Conservation (phyloP, 2,329 filamentous ascomycete genomes). For the Nigrospora sphaerica region DNA sequence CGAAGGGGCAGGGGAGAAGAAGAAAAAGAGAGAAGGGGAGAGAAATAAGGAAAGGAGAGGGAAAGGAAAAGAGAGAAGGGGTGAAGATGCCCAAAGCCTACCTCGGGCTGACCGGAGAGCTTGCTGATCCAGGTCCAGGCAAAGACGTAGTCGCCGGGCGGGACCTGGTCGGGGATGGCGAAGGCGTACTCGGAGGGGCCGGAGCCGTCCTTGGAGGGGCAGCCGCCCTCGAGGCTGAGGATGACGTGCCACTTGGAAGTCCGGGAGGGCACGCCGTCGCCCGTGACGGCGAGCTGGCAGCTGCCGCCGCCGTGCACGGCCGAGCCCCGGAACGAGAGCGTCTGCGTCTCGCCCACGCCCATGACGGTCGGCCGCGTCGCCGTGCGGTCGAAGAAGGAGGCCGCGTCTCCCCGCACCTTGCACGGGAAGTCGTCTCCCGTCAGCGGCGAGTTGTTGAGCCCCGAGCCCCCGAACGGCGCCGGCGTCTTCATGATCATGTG, state of each 20-base stretch:
- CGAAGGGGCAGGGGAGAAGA: background rate
- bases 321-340: slow-evolving; percentile 48
- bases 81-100: background rate
- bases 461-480: slow-evolving; percentile 35
- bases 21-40: no score
- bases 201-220: slow-evolving; percentile 40
- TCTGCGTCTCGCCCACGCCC: slow-evolving; percentile 33
- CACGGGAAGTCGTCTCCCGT: slow-evolving; percentile 56
- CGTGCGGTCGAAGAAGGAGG: slow-evolving; percentile 15
- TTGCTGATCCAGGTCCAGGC: slow-evolving; percentile 74
- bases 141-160: slow-evolving; percentile 57
- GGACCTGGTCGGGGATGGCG: slow-evolving; percentile 52
- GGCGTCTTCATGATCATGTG: slow-evolving; percentile 60
- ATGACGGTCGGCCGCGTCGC: slow-evolving; percentile 32
- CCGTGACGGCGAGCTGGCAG: slow-evolving; percentile 65
- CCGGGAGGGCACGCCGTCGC: slow-evolving; percentile 36
- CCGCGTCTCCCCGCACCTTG: slow-evolving; percentile 36
- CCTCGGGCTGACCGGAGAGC: slow-evolving; percentile 58
- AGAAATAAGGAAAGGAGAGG: no score
- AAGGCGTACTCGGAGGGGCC: slow-evolving; percentile 45
- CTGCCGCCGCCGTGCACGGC: slow-evolving; percentile 68
- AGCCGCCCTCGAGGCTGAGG: slow-evolving; percentile 61
- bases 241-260: slow-evolving; percentile 61
- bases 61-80: no score
- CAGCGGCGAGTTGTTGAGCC: slow-evolving; percentile 51